Percentiles rank a stretch among this genome's conserved stretches.
These are phyloP conservation scores for Magnolia kwangsiensis DNA, from an alignment of 164 flowering plant genomes.

Conservation along the genomic window DNA sequence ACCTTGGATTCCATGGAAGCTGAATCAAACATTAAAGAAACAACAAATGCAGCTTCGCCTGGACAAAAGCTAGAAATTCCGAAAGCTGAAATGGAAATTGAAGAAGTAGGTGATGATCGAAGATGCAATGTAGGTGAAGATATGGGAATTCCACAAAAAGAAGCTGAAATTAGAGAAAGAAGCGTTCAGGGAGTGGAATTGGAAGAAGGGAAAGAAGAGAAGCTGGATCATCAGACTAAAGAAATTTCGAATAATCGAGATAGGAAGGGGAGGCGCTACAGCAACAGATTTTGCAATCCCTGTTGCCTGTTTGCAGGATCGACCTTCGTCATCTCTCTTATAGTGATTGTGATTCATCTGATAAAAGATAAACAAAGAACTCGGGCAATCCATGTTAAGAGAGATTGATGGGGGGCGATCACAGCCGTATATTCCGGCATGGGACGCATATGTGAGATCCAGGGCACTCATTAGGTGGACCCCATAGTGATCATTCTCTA, in stretches of 20 bases:
- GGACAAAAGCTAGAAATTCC: background rate
- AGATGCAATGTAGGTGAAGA: background rate
- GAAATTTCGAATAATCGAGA: background rate
- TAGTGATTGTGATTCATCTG: background rate
- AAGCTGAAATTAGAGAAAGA: background rate
- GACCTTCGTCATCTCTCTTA: background rate
- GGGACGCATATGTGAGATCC: too few relatives aligned
- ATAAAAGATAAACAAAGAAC: background rate
- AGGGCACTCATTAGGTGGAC: too few relatives aligned
- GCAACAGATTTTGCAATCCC: background rate
- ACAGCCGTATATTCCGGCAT: too few relatives aligned
- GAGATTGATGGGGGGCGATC: background rate
- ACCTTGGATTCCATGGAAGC: too few relatives aligned
- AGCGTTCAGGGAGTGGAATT: background rate
- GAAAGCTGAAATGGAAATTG: background rate
- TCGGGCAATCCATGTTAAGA: background rate
- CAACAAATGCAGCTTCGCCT: background rate
- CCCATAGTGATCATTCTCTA: too few relatives aligned
- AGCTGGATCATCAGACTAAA: background rate
- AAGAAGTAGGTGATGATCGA: background rate
- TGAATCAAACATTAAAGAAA: too few relatives aligned
- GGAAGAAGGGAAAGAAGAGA: too few relatives aligned
- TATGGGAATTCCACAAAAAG: background rate
- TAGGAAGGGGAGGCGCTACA: background rate
- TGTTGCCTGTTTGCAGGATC: background rate